Evolutionary conservation across 805 yeast species (phyloP), one percentile per base, ranked within the genome.

Genomic region (Saccharomyces kudriavzevii): DNA sequence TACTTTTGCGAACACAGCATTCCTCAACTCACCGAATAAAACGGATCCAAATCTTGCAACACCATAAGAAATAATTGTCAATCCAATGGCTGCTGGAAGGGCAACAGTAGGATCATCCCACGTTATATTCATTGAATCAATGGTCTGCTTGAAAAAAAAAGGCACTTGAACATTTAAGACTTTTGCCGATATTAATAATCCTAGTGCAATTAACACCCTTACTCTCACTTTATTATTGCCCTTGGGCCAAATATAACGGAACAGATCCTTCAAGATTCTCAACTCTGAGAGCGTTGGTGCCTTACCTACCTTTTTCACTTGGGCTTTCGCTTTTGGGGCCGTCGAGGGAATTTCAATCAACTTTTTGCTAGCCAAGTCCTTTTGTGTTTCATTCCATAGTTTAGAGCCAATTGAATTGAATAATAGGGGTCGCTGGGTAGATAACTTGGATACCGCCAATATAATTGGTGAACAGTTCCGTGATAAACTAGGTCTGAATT

Each of bases 121-220:
- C 62, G 90, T 96, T 26, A 91, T 78, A 66, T 92, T 94, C 97
- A 92, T 91, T 11, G 83, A 81, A 71, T 94, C 98, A 48, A 94
- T 83, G 50, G 89, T 92, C 29, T 81, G 77, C 60, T 87, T 94
- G 78, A 94, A 94, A 70, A 82, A 91, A 66, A 94, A 90, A 0
- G 99, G 99, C 5, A 94, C 99, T 68, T 94, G 96, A 4, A 94
- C 96, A 67, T 91, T 94, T 40, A 94, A 74, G 5, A 94, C 66
- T 67, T 94, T 94, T 20, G 97, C 86, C 0, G 83, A 82, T 3
- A 94, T 79, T 55, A 94, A 76, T 54, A 94, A 73, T 0, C 83
- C 61, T 17, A 94, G 67, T 0, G 98, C 97, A 5, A 87, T 58
- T 0, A 86, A 70, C 1, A 94, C 98, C 48, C 99, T 74, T 29